Evolutionary conservation across 1,284 basidiomycete species (phyloP).

Genomic region (Austroboletus niveus): DNA sequence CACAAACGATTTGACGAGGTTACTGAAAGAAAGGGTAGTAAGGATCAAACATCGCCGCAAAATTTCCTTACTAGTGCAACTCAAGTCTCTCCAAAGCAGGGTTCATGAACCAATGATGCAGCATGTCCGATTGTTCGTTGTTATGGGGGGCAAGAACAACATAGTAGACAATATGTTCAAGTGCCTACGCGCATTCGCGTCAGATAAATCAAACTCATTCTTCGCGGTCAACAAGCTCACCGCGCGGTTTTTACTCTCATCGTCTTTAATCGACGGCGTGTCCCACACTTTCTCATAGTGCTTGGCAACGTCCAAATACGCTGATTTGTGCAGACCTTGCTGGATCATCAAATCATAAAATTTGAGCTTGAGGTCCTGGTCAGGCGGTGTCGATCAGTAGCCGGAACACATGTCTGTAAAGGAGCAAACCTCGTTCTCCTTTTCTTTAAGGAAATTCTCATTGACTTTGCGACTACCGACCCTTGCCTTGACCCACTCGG

Average conservation of each 20-base stretch:
- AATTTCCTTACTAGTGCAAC: constrained; percentile 74
- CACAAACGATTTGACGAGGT: constrained; percentile 94
- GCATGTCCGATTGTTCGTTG: constrained; percentile 97
- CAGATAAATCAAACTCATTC: constrained; percentile 1
- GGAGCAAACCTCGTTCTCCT: constrained; percentile 76
- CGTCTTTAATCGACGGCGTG: constrained; percentile 87
- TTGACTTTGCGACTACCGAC: constrained; percentile 96
- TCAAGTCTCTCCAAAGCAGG: constrained; percentile 79
- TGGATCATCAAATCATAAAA: constrained; percentile 97
- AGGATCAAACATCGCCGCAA: constrained; percentile 1
- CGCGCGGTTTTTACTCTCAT: constrained; percentile 70
- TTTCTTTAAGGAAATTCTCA: constrained; percentile 87
- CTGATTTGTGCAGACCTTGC: constrained; percentile 80
- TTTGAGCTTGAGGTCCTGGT: constrained; percentile 90
- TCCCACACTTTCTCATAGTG: constrained; percentile 97
- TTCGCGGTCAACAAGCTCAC: constrained; percentile 44
- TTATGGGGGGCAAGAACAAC: constrained; percentile 90
- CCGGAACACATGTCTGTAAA: background rate
- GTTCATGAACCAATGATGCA: constrained; percentile 83
- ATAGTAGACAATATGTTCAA: constrained; percentile 94
- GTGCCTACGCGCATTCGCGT: constrained; percentile 52
- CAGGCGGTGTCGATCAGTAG: constrained; percentile 6
- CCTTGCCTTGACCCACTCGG: constrained; percentile 88
- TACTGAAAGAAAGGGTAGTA: constrained; percentile 47
- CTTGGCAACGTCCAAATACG: constrained; percentile 93